Evolutionary conservation across 495 filamentous ascomycete species (phyloP), one percentile per base, ranked within the genome.

Genomic region (Xylaria telfairii): DNA sequence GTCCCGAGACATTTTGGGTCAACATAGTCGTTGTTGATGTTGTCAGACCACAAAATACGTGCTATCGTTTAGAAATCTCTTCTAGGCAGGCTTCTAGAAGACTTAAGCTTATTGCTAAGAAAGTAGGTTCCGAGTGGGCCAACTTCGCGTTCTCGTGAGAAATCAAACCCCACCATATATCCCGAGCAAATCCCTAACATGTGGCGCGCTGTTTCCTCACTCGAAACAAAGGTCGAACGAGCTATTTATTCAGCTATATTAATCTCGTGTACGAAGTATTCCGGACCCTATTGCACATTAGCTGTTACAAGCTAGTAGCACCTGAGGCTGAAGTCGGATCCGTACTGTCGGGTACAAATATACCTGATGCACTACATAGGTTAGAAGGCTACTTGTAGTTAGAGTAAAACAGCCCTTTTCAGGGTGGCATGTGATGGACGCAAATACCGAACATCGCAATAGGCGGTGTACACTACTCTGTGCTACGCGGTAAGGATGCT

Each of bases 261-360:
- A n/a, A 28, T 10, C 47, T 56, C 17, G 13, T 13, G 34, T n/a
- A 49, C n/a, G n/a, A n/a, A n/a, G n/a, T n/a, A n/a, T 47, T 59
- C 54, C 39, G 26, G 66, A 30, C 28, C 53, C 34, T 10, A 46
- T 51, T 41, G 15, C n/a, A n/a, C n/a, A n/a, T n/a, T 28, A 42
- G 17, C 47, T 28, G 19, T 66, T 54, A 30, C 39, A 51, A 12
- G 39, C 54, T 61, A 26, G 17, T 17, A 13, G 26, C 42, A 60
- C 9, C 24, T 69, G 42, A 69, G 67, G 67, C 56, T 69, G 37
- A 57, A 62, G 34, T 41, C 44, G 56, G 54, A 61, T 69, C 67
- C 67, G 46, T 60, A n/a, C 41, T 62, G 67, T 69, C 67, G 67
- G 67, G 67, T 69, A 51, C 53, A 17, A 60, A 32, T 42, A 5